Evolutionary conservation across 345 rosid genomes (phyloP).

Genomic region (Punica granatum): DNA sequence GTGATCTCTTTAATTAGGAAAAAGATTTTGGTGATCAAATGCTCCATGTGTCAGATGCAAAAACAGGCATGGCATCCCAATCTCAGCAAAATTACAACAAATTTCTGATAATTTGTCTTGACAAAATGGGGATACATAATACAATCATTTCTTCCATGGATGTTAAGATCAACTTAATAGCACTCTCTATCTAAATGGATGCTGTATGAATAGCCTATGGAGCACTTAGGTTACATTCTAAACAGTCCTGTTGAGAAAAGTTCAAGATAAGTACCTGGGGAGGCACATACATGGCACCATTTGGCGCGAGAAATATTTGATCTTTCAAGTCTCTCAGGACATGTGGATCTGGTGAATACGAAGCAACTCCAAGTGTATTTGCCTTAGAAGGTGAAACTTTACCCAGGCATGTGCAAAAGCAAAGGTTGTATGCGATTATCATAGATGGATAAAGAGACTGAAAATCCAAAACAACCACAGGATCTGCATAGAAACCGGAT

Average conservation of each 20-base stretch:
- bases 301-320: conserved; percentile 64
- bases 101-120: background rate
- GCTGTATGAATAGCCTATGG: background rate
- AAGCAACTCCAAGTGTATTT: conserved; percentile 70
- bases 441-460: conserved; percentile 98
- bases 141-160: background rate
- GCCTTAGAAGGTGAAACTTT: conserved; percentile 56
- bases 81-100: background rate
- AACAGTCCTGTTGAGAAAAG: background rate
- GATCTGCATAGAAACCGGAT: conserved; percentile 88
- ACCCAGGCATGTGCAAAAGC: conserved; percentile 92
- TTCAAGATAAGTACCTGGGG: conserved; percentile 49
- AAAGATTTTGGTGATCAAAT: background rate
- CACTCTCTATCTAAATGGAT: background rate
- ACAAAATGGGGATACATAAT: background rate
- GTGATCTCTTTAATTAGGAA: too few species aligned
- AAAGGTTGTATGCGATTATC: conserved; percentile 94
- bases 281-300: conserved; percentile 73
- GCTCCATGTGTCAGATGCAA: background rate
- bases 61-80: background rate
- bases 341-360: conserved; percentile 53
- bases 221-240: background rate
- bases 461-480: conserved; percentile 92
- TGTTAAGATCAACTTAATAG: background rate
- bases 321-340: conserved; percentile 48